Evolutionary conservation across 768 basidiomycete species (phyloP), one percentile per base, ranked within the genome.

Genomic region (Podaxis mareebaensis): DNA sequence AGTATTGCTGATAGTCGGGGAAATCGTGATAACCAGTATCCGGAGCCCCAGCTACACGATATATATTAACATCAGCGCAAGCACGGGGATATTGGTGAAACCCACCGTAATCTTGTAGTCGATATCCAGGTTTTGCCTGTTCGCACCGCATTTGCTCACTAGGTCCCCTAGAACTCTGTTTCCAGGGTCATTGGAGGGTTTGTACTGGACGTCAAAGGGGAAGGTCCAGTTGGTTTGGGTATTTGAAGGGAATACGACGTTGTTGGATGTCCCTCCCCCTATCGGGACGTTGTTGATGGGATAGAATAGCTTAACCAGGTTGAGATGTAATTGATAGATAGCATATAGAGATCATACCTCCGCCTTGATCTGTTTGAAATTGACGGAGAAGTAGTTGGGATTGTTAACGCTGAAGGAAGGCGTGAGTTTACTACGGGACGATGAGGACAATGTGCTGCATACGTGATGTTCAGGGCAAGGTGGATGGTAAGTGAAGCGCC

Each of bases 381-480:
- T 80, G 10, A 90, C 88, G 8, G 82, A 74, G 70, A 95, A 92
- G 74, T 85, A 92, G 72, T 94, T 94, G 30, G 92, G 93, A 69
- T 95, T 95, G 70, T 77, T 77, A 60, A 93, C 89, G 30, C 92
- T 94, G 67, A 2, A 61, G 40, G 40, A 40, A 10, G 4, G 55
- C 3, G 30, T 36, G 11, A 44, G 8, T 48, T 22, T 6, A 15
- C 4, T 38, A 58, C 61, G 36, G 61, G 40, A 72, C 64, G 22
- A 28, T 20, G 36, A 15, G 17, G 36, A 30, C 11, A 28, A 15
- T 13, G 40, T 2, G 36, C 12, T 11, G 12, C 61, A 36, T 57
- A 63, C 61, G 61, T 57, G 44, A 63, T 63, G 15, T 63, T 63
- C 36, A 63, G 26, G 4, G 44, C 30, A 49, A 63, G 46, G 26